Evolutionary conservation across 2,329 filamentous ascomycete species (phyloP), one percentile per base, ranked within the genome.

Genomic region (Diaporthe sp.): DNA sequence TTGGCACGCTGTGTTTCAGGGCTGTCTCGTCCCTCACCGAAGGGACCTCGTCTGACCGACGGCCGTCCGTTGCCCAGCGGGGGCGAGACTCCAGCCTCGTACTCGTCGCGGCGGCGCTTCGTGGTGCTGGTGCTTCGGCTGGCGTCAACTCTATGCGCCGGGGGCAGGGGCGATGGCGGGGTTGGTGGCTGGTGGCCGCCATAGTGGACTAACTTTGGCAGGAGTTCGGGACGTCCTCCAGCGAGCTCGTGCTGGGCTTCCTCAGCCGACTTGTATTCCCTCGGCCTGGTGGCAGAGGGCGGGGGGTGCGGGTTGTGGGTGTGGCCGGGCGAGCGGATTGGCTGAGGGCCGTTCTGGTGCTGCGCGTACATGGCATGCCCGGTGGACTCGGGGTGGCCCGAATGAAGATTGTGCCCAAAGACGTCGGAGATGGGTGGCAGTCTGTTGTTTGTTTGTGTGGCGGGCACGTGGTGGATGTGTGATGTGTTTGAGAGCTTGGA

Each of bases 201-300:
- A 82, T 99, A 99, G 84, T 98, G 97, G 19, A 99, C 94, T 73
- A 98, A 91, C 83, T 96, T 97, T 30, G 97, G 97, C 68, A 98
- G 88, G 19, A 98, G 88, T 74, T 99, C 97, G 73, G 97, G 93
- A 73, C 97, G 92, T n/a, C 97, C 97, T 68, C 95, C 96, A 7
- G 96, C 93, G 76, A 99, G 85, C 77, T 97, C 94, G 73, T 94
- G 94, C 75, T 98, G 96, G 3, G 95, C 97, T 81, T 99, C 97
- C 82, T 99, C 97, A 17, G 97, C 97, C 4, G 96, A 98, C 79
- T 95, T 94, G 84, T 97, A 98, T 81, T 98, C 97, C 73, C 96
- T 91, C 15, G 92, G 88, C 75, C 96, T 91, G 1, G 88, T 88
- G 12, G 89, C 89, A 32, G 90, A 87, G 2, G 89, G 90, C 10